Conservation (phyloP, 2,329 filamentous ascomycete genomes). For the Grosmannia serpens region DNA sequence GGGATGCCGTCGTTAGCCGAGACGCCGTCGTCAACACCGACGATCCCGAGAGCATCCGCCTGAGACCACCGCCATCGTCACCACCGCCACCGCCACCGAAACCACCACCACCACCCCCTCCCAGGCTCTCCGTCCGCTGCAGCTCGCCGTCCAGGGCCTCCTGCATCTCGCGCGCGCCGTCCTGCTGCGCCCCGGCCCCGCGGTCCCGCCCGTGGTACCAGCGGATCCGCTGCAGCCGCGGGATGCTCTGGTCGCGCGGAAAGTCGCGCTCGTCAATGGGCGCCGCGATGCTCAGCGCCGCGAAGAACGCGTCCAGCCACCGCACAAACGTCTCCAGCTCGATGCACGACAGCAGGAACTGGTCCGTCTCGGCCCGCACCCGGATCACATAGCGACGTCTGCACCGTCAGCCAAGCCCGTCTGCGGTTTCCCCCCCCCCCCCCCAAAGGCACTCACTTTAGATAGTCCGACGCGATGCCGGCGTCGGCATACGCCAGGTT, state of each 20-base stretch:
- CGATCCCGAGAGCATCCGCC: background rate
- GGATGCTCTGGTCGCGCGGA: constrained; percentile 50
- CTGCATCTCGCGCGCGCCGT: background rate
- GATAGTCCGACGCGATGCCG: constrained; percentile 61
- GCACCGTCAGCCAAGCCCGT: background rate
- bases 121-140: background rate
- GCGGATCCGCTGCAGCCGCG: constrained; percentile 41
- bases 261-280: constrained; percentile 60
- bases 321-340: constrained; percentile 54
- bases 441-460: constrained; percentile 38
- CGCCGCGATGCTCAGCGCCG: constrained; percentile 60
- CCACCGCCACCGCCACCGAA: background rate
- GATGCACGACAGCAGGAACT: constrained; percentile 57
- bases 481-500: constrained; percentile 65
- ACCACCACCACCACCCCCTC: background rate
- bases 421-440: too few species aligned
- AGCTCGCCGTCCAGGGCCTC: background rate
- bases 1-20: too few species aligned
- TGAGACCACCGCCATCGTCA: background rate
- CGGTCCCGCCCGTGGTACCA: constrained; percentile 31
- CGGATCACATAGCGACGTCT: constrained; percentile 56
- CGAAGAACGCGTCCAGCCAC: constrained; percentile 58
- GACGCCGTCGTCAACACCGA: background rate
- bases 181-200: background rate
- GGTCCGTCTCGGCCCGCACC: constrained; percentile 61